A percentile compares a stretch with the other conserved stretches of the same genome.
Conservation (phyloP, 2,329 filamentous ascomycete species). For the Sporothrix inflata region DNA sequence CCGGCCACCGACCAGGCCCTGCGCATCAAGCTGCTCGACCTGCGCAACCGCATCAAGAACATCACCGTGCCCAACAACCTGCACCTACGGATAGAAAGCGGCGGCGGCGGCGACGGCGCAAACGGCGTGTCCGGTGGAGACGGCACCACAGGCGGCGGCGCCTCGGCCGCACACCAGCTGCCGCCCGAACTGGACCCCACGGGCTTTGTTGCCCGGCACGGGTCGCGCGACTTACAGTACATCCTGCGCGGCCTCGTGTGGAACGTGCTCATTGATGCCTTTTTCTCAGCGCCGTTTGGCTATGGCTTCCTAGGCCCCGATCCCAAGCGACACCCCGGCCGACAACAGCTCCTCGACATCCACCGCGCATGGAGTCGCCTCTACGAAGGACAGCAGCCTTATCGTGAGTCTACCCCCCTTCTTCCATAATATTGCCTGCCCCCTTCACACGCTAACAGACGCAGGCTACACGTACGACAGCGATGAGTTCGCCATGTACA, state of each 20-base stretch:
- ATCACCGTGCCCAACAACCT: slow-evolving; percentile 34
- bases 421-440: too few relatives aligned
- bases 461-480: slow-evolving; percentile 9
- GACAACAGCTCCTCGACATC: slow-evolving; percentile 31
- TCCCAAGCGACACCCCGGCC: slow-evolving; percentile 16
- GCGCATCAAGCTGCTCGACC: slow-evolving; percentile 31
- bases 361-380: slow-evolving; percentile 33
- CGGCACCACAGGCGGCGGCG: background rate
- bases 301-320: slow-evolving; percentile 35
- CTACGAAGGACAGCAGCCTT: slow-evolving; percentile 26
- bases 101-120: background rate
- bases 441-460: background rate
- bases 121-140: background rate
- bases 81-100: slow-evolving; percentile 4
- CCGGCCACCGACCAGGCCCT: slow-evolving; percentile 36
- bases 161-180: background rate
- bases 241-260: slow-evolving; percentile 35
- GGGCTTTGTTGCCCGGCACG: slow-evolving; percentile 33
- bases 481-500: slow-evolving; percentile 33
- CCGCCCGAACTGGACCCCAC: slow-evolving; percentile 32
- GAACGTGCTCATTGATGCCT: slow-evolving; percentile 34
- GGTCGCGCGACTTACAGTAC: slow-evolving; percentile 31
- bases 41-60: slow-evolving; percentile 34
- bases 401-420: background rate
- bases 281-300: slow-evolving; percentile 37